These are phyloP conservation scores for Exophiala phaeomuriformis DNA, from an alignment of 2,329 filamentous ascomycete genomes.

Conservation along the genomic window DNA sequence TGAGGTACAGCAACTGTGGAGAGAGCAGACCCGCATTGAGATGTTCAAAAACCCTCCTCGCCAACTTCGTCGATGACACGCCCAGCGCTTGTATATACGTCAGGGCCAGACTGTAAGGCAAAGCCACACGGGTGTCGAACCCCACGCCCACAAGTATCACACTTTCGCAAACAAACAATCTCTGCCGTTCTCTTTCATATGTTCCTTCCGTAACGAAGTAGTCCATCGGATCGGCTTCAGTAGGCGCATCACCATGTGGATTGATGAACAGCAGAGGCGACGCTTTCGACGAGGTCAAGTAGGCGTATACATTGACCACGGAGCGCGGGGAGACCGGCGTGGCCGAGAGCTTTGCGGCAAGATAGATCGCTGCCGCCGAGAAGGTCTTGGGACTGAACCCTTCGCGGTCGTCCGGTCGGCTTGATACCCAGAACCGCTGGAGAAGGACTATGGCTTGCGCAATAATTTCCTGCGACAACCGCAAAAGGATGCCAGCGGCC, in stretches of 20 bases:
- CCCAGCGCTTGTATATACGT: conserved; percentile 90
- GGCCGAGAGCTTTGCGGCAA: conserved; percentile 74
- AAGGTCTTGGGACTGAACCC: conserved; percentile 53
- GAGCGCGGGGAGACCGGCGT: conserved; percentile 69
- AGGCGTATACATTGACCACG: conserved; percentile 75
- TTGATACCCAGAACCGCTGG: conserved; percentile 49
- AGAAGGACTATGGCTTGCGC: conserved; percentile 78
- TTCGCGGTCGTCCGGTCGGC: conserved; percentile 6
- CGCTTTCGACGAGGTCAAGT: conserved; percentile 56
- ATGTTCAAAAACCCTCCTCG: conserved; percentile 62
- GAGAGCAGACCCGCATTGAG: conserved; percentile 81
- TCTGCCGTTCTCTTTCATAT: conserved; percentile 58
- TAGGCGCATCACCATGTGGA: conserved; percentile 24
- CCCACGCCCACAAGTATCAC: conserved; percentile 67
- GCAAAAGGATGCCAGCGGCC: conserved; percentile 58
- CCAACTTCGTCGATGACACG: conserved; percentile 50
- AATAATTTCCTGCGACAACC: conserved; percentile 76
- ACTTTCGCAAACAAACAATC: conserved; percentile 67
- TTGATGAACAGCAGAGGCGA: conserved; percentile 44
- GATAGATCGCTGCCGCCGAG: conserved; percentile 73
- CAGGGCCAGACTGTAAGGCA: conserved; percentile 79
- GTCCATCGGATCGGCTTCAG: conserved; percentile 39
- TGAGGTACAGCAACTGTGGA: conserved; percentile 82
- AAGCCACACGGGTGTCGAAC: conserved; percentile 76
- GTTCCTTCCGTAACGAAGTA: conserved; percentile 67